These are phyloP conservation scores for Emmonsia crescens DNA, from an alignment of 2,329 filamentous ascomycete genomes.

Conservation along the genomic window DNA sequence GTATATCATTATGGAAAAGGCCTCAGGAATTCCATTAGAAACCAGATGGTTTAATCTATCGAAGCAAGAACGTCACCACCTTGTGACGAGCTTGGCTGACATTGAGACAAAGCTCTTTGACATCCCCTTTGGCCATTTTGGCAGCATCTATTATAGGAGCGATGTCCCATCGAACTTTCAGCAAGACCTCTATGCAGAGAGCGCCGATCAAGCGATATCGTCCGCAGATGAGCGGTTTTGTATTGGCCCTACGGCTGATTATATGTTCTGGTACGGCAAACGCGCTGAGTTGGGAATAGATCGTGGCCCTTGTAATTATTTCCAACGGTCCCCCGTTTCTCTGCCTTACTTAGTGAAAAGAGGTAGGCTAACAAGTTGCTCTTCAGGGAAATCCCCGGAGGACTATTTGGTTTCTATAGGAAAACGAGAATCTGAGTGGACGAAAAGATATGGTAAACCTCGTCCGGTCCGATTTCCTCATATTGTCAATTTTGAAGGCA, in stretches of 20 bases:
- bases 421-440: constrained; percentile 8
- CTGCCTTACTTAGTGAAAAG: not conserved
- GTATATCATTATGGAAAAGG: no score
- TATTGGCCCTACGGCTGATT: constrained; percentile 11
- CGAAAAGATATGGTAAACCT: constrained; percentile 9
- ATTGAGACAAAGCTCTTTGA: no score
- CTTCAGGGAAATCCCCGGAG: constrained; percentile 5
- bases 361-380: not conserved
- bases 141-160: no score
- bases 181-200: constrained; percentile 1
- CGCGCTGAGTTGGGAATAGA: constrained; percentile 8
- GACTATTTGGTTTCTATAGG: constrained; percentile 7
- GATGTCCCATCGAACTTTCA: constrained; percentile 1
- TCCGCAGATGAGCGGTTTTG: constrained; percentile 6
- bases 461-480: constrained; percentile 7
- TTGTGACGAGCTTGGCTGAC: no score
- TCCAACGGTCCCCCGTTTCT: not conserved
- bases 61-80: no score
- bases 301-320: constrained; percentile 5
- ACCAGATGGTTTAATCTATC: no score
- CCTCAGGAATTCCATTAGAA: no score
- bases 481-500: constrained; percentile 8
- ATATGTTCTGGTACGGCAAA: constrained; percentile 12
- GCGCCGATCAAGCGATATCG: not conserved
- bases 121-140: no score